Evolutionary conservation across 176 grass and related monocot genomes (phyloP), one percentile per base, ranked within the genome.

Genomic region (Saccharum officinarum): DNA sequence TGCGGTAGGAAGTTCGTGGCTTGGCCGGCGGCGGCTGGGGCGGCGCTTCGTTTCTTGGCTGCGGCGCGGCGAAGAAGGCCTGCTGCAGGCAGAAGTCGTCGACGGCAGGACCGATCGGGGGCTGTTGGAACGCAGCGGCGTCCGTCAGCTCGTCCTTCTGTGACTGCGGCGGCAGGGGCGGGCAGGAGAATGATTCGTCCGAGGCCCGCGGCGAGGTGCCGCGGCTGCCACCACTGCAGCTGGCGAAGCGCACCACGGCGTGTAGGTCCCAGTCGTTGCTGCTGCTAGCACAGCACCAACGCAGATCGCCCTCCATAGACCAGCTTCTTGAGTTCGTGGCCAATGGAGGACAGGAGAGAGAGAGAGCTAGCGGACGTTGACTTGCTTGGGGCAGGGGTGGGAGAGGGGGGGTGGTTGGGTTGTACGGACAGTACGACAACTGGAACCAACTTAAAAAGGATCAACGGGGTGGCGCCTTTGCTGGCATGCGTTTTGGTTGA

Each of bases 181-280:
- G 5, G 50, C 87, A 80, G 22, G 80, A 60, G n/a, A 75, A 86
- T 36, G 75, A 73, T 46, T 69, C 62, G 42, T 77, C 55, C 2
- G 76, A 41, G 5, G 20, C 68, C 17, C 37, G 28, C 28, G 28
- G 17, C 12, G 59, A 38, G 34, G 31, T 14, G 11, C 28, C 28
- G 28, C 28, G 28, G 28, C 39, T 52, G 49, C 47, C 15, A 31
- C 76, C 31, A 14, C 82, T 65, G 73, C 86, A 50, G 50, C 5
- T 54, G n/a, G 76, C 82, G 75, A 69, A 82, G 30, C 90, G 80
- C 25, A 97, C 92, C 36, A 97, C 88, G 37, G 92, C 95, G 39
- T 87, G 38, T 9, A 97, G 90, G 84, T 94, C 92, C 94, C 92
- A 97, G 86, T 94, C 88, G 68, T 97, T 89, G 79, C 7, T 86